A percentile compares a stretch with the other conserved stretches of the same genome.
Conservation (phyloP, 305 asterid genomes). For the Fraxinus greggii region DNA sequence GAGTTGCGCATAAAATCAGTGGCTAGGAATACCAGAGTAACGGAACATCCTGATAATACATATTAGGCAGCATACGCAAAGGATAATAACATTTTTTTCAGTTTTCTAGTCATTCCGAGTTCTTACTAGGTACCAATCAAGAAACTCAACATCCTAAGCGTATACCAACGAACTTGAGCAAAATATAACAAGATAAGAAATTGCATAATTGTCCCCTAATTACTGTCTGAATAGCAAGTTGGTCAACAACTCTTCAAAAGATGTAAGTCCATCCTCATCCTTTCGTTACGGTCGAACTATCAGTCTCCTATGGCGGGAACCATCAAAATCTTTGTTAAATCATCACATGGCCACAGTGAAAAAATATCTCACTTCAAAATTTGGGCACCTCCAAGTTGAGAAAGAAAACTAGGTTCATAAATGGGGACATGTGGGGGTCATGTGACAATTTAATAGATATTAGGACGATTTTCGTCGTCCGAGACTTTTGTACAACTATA, state of each 20-base stretch:
- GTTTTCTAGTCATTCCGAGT: background rate
- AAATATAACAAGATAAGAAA: background rate
- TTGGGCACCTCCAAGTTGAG: background rate
- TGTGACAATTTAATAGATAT: background rate
- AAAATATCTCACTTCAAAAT: background rate
- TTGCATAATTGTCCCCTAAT: background rate
- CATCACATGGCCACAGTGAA: background rate
- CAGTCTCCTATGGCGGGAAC: background rate
- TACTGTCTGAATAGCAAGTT: background rate
- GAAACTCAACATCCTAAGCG: background rate
- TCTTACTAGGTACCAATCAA: background rate
- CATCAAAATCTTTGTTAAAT: background rate
- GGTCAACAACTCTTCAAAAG: background rate
- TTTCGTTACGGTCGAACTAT: background rate
- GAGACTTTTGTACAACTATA: background rate
- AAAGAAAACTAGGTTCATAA: background rate
- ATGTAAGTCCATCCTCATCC: background rate
- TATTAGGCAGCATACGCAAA: background rate
- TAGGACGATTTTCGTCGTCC: background rate
- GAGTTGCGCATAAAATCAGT: background rate
- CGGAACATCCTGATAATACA: background rate
- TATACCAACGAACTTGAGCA: background rate
- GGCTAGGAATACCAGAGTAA: background rate
- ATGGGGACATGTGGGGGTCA: background rate
- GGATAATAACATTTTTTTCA: background rate